These are phyloP conservation scores for Candida germanica DNA, from an alignment of 805 yeast genomes.

Conservation along the genomic window DNA sequence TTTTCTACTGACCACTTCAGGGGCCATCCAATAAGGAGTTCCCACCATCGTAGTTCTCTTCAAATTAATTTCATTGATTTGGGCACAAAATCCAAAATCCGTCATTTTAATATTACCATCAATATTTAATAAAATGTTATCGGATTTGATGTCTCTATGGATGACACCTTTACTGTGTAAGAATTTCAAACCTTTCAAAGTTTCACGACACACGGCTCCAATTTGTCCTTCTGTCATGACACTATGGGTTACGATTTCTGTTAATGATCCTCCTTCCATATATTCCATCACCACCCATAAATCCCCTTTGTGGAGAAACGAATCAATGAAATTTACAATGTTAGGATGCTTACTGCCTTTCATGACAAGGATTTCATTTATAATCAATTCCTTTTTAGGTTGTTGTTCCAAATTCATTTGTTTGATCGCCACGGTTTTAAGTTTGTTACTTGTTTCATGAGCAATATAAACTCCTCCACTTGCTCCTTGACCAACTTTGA, in stretches of 20 bases:
- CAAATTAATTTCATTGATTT: slow-evolving; percentile 52
- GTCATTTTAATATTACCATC: slow-evolving; percentile 90
- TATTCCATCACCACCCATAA: slow-evolving; percentile 99
- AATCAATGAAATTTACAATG: slow-evolving; percentile 90
- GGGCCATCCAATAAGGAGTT: slow-evolving; percentile 99
- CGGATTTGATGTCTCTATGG: slow-evolving; percentile 95
- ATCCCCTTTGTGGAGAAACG: slow-evolving; percentile 72
- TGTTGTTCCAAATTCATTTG: slow-evolving; percentile 95
- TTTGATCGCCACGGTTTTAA: slow-evolving; percentile 79
- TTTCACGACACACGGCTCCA: slow-evolving; percentile 91
- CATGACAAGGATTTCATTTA: slow-evolving; percentile 95
- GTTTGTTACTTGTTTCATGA: slow-evolving; percentile 47
- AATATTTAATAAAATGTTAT: slow-evolving; percentile 79
- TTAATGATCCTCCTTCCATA: slow-evolving; percentile 97
- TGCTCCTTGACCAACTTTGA: slow-evolving; percentile 97
- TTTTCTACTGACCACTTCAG: slow-evolving; percentile 92
- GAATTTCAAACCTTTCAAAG: slow-evolving; percentile 80
- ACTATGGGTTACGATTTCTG: slow-evolving; percentile 90
- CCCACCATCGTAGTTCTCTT: slow-evolving; percentile 99
- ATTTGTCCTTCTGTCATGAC: slow-evolving; percentile 92
- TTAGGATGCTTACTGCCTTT: slow-evolving; percentile 85
- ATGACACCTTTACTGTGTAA: slow-evolving; percentile 90
- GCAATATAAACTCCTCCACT: slow-evolving; percentile 97
- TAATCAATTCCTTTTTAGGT: slow-evolving; percentile 91
- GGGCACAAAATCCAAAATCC: slow-evolving; percentile 97